Percentiles rank a stretch among this genome's conserved stretches.
Evolutionary conservation across 495 filamentous ascomycete species (phyloP).

Genomic region (Margaritispora aquatica): DNA sequence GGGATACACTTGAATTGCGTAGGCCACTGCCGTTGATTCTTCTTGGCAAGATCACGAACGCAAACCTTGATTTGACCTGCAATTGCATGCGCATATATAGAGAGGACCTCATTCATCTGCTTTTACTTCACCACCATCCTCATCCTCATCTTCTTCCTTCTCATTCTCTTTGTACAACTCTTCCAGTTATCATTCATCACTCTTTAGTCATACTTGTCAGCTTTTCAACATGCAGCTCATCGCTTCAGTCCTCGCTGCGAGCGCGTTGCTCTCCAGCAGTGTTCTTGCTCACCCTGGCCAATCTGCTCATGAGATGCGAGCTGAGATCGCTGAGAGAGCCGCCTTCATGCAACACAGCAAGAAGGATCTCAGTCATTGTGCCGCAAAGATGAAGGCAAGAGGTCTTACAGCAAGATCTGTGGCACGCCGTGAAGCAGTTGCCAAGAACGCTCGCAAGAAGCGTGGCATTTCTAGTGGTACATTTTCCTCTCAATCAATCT

Average conservation of each 20-base stretch:
- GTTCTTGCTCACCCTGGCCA: constrained; percentile 36
- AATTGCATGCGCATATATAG: too few relatives aligned
- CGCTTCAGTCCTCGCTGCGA: constrained; percentile 2
- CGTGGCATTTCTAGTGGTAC: constrained; percentile 19
- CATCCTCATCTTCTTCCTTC: neutral
- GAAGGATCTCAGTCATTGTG: constrained; percentile 33
- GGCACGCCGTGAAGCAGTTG: constrained; percentile 28
- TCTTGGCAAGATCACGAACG: neutral
- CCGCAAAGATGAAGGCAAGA: constrained; percentile 32
- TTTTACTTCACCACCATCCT: neutral
- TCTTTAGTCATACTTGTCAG: neutral
- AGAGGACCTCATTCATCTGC: neutral
- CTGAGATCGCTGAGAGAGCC: constrained; percentile 36
- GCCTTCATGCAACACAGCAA: constrained; percentile 31
- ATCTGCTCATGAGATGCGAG: constrained; percentile 23
- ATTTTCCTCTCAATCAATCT: neutral
- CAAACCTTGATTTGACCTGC: too few relatives aligned
- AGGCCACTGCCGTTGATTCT: neutral
- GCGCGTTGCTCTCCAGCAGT: constrained; percentile 1
- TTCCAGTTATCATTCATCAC: neutral
- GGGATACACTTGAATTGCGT: neutral
- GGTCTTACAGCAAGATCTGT: constrained; percentile 31
- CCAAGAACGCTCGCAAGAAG: constrained; percentile 29
- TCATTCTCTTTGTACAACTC: neutral
- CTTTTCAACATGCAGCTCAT: constrained; percentile 9